Conservation (phyloP, 495 filamentous ascomycete species). For the Neurospora sp. region DNA sequence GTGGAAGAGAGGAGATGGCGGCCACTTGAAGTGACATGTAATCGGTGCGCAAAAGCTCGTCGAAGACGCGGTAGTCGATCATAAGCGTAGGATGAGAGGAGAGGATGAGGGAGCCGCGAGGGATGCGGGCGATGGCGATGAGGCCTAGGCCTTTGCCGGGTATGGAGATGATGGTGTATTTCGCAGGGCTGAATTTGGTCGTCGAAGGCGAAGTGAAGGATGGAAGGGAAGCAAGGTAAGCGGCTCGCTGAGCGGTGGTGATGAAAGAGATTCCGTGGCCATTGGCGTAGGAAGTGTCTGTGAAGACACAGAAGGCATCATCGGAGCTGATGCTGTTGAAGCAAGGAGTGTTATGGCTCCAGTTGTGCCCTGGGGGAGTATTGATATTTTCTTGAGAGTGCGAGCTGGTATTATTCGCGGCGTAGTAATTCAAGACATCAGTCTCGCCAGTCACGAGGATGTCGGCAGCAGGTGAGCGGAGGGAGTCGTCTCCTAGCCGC, state of each 20-base stretch:
- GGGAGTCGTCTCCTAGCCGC: background rate
- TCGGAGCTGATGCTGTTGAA: conserved; percentile 8
- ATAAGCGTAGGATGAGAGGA: conserved; percentile 25
- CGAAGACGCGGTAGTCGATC: conserved; percentile 26
- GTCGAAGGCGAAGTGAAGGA: conserved; percentile 21
- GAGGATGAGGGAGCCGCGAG: conserved; percentile 22
- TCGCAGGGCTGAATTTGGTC: conserved; percentile 7
- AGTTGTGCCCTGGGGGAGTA: conserved; percentile 1
- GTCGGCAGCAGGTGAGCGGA: background rate
- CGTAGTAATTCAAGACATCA: background rate
- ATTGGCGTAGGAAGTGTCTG: conserved; percentile 18
- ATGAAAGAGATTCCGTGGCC: conserved; percentile 24
- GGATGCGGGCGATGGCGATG: conserved; percentile 18
- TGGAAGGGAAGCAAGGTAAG: conserved; percentile 11
- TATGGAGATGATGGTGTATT: conserved; percentile 20
- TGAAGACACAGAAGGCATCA: conserved; percentile 21
- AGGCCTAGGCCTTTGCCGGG: conserved; percentile 28
- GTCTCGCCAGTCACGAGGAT: background rate
- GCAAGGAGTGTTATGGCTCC: conserved; percentile 21
- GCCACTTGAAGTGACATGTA: conserved; percentile 15
- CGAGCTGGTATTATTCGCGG: background rate
- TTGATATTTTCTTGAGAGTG: background rate
- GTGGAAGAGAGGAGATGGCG: conserved; percentile 18
- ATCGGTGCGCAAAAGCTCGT: conserved; percentile 14
- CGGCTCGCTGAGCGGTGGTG: conserved; percentile 15